phyloP scores from a whole-genome alignment of 2,329 filamentous ascomycete species.

The Dendrostoma leiphaemia region DNA sequence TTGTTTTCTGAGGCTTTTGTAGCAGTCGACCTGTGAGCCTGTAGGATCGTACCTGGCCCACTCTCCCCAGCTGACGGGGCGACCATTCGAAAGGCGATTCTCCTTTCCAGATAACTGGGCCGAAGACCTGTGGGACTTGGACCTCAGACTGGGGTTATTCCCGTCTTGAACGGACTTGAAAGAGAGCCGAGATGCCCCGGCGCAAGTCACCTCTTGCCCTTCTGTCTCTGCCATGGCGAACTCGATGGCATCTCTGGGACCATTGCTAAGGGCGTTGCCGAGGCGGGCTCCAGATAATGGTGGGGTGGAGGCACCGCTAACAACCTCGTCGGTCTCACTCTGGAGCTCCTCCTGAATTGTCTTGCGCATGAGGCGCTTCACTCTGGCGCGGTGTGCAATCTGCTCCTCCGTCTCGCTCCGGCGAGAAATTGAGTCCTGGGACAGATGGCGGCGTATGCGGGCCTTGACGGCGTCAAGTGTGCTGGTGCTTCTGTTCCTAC shows the following conservation, averaged over 20 bases:
- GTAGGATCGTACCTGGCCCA: constrained; percentile 1
- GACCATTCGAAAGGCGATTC: neutral
- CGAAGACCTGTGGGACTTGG: neutral
- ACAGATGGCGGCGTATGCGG: constrained; percentile 44
- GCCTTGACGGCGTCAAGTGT: constrained; percentile 45
- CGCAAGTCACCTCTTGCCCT: neutral
- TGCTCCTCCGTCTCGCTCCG: constrained; percentile 50
- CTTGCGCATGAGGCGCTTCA: constrained; percentile 53
- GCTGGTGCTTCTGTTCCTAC: constrained; percentile 33
- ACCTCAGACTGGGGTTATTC: neutral
- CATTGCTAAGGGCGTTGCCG: constrained; percentile 25
- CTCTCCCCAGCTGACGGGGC: neutral
- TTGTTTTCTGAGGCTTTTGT: constrained; percentile 15
- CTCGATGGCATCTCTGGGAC: constrained; percentile 49
- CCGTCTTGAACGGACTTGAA: constrained; percentile 6
- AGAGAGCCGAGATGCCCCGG: neutral
- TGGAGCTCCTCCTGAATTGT: constrained; percentile 58
- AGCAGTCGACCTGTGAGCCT: neutral
- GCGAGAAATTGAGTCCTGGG: constrained; percentile 40
- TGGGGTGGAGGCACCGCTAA: constrained; percentile 27
- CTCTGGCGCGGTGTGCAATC: constrained; percentile 52
- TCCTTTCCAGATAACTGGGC: neutral
- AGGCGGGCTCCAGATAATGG: constrained; percentile 30
- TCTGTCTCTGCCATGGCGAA: constrained; percentile 33
- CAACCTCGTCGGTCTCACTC: constrained; percentile 39